A percentile compares a stretch with the other conserved stretches of the same genome.
Conservation (phyloP, 768 basidiomycete genomes). For the Lactifluus rugatus region DNA sequence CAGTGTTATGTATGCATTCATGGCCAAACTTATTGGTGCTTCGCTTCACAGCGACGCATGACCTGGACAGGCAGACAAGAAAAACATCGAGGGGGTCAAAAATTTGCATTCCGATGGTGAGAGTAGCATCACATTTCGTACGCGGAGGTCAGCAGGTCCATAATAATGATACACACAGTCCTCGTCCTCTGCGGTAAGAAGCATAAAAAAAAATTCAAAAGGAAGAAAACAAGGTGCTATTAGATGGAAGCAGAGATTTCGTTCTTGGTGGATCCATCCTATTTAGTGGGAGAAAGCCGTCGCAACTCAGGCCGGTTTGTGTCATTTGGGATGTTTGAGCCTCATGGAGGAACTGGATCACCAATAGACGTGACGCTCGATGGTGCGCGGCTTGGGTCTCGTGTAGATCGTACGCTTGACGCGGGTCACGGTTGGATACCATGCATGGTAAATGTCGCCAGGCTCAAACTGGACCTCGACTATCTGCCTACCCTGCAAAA, state of each 20-base stretch:
- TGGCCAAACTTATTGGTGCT: neutral
- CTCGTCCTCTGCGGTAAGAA: conserved; percentile 11
- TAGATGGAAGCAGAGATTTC: conserved; percentile 3
- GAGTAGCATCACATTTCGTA: conserved; percentile 7
- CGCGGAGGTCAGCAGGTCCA: conserved; percentile 1
- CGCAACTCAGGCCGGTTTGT: neutral
- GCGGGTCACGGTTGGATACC: conserved; percentile 73
- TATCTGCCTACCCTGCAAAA: conserved; percentile 63
- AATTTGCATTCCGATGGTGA: neutral
- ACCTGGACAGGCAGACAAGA: neutral
- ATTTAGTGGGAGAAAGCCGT: neutral
- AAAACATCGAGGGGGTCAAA: no score
- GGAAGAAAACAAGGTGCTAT: conserved; percentile 1
- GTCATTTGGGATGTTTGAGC: neutral
- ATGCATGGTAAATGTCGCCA: conserved; percentile 57
- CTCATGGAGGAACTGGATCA: conserved; percentile 22
- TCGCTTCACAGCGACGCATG: neutral
- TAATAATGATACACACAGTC: conserved; percentile 19
- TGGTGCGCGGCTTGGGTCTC: conserved; percentile 41
- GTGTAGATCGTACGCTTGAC: conserved; percentile 60
- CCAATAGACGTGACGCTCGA: conserved; percentile 74
- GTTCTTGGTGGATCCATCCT: neutral
- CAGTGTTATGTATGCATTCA: neutral
- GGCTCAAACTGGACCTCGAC: conserved; percentile 74
- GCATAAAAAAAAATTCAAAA: neutral